Conservation (phyloP, 2,329 filamentous ascomycete genomes). For the Penicillium sp. region DNA sequence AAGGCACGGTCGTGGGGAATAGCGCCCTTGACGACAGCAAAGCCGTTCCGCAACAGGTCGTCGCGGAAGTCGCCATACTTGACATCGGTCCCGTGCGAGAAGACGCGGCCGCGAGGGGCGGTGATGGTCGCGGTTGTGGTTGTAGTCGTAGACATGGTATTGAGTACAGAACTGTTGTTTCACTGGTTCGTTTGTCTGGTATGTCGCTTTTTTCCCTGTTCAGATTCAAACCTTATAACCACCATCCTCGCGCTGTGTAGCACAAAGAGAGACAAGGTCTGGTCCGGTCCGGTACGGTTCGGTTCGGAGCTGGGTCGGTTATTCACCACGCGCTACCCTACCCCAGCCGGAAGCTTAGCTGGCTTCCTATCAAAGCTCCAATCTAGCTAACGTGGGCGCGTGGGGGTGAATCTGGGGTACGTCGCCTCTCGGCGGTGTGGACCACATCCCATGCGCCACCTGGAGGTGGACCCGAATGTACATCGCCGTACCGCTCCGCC, state of each 20-base stretch:
- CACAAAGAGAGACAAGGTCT: not conserved
- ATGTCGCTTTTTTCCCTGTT: not conserved
- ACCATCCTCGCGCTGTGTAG: not conserved
- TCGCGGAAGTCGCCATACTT: constrained; percentile 31
- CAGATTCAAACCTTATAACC: not conserved
- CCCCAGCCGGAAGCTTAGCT: not conserved
- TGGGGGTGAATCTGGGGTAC: not conserved
- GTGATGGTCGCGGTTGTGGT: constrained; percentile 11
- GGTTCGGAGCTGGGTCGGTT: not conserved
- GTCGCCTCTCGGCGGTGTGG: not conserved
- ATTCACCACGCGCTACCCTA: not conserved
- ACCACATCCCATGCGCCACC: not conserved
- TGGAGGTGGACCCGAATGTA: not conserved
- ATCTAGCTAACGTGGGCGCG: too few species aligned
- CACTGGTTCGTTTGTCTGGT: not conserved
- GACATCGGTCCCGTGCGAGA: constrained; percentile 23
- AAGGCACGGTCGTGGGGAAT: constrained; percentile 48
- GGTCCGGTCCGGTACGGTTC: not conserved
- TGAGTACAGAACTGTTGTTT: not conserved
- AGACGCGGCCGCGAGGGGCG: constrained; percentile 13
- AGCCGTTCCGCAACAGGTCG: constrained; percentile 46
- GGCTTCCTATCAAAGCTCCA: too few species aligned
- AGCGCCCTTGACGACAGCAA: constrained; percentile 52
- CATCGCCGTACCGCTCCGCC: too few species aligned
- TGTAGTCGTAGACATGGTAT: constrained; percentile 24